These are phyloP conservation scores for Emericellopsis cladophorae DNA, from an alignment of 2,329 filamentous ascomycete species.

Conservation along the genomic window DNA sequence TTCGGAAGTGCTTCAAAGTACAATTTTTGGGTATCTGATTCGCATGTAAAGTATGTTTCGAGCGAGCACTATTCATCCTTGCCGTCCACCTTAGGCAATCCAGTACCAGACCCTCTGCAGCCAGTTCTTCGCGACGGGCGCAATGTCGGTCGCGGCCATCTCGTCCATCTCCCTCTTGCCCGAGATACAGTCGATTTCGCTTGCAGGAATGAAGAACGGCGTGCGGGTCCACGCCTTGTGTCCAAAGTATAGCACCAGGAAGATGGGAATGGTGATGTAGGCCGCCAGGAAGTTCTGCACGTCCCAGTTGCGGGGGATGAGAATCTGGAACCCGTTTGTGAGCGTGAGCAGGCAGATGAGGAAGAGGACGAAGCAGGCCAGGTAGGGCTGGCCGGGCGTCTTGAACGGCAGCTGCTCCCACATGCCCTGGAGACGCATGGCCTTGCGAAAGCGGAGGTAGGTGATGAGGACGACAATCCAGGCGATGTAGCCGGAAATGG, in stretches of 20 bases:
- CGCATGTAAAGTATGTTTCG: too few species aligned
- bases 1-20: too few species aligned
- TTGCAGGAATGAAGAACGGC: slow-evolving; percentile 22
- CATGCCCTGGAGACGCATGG: slow-evolving; percentile 39
- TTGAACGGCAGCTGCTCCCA: slow-evolving; percentile 36
- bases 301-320: slow-evolving; percentile 54
- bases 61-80: too few species aligned
- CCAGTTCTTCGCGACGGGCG: slow-evolving; percentile 35
- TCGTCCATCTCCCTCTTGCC: slow-evolving; percentile 53
- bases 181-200: slow-evolving; percentile 41
- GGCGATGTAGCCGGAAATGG: slow-evolving; percentile 45
- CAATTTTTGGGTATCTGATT: too few species aligned
- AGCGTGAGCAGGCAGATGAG: slow-evolving; percentile 50
- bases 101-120: slow-evolving; percentile 42
- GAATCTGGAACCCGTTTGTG: slow-evolving; percentile 65
- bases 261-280: slow-evolving; percentile 52
- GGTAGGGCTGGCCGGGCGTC: slow-evolving; percentile 47
- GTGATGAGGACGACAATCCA: slow-evolving; percentile 47
- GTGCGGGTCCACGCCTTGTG: slow-evolving; percentile 43
- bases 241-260: slow-evolving; percentile 44
- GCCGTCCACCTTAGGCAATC: slow-evolving; percentile 25
- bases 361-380: slow-evolving; percentile 45
- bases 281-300: slow-evolving; percentile 49
- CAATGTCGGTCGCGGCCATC: slow-evolving; percentile 32
- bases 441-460: slow-evolving; percentile 46